phyloP scores from a whole-genome alignment of 345 rosid species.

The Sonneratia caseolaris region DNA sequence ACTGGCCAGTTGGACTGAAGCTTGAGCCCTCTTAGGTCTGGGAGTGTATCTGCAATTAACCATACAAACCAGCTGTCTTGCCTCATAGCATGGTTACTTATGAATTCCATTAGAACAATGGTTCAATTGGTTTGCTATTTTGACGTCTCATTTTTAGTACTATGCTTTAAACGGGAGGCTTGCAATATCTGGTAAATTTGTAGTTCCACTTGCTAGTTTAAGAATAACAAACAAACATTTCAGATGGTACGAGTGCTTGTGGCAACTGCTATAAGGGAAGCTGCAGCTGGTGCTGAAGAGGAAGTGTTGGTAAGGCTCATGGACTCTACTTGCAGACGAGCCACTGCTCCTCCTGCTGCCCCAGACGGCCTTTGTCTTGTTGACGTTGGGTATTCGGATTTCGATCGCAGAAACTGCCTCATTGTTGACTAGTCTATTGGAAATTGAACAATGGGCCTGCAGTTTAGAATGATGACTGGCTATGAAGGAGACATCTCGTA shows the following conservation, averaged over 20 bases:
- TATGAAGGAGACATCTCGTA: neutral
- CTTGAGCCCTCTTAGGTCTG: no score
- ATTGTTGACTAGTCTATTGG: constrained; percentile 20
- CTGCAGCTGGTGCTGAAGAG: constrained; percentile 78
- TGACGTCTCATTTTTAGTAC: no score
- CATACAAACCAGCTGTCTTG: neutral
- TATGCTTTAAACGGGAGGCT: neutral
- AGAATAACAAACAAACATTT: neutral
- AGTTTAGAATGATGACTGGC: neutral
- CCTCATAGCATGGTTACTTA: neutral
- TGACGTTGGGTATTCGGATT: constrained; percentile 74
- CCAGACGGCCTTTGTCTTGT: constrained; percentile 78
- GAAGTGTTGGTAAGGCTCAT: constrained; percentile 58
- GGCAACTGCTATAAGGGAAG: constrained; percentile 84
- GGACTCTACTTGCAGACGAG: constrained; percentile 83
- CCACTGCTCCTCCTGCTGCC: constrained; percentile 94
- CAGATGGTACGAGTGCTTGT: constrained; percentile 95
- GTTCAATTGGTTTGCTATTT: no score
- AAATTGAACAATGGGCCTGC: neutral
- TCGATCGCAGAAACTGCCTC: constrained; percentile 43
- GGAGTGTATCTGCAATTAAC: neutral
- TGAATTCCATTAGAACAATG: no score
- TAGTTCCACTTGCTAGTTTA: neutral
- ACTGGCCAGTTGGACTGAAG: no score
- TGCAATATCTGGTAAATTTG: neutral